Evolutionary conservation across 2,329 filamentous ascomycete species (phyloP), one percentile per base, ranked within the genome.

Genomic region (Fusarium incarnatum): DNA sequence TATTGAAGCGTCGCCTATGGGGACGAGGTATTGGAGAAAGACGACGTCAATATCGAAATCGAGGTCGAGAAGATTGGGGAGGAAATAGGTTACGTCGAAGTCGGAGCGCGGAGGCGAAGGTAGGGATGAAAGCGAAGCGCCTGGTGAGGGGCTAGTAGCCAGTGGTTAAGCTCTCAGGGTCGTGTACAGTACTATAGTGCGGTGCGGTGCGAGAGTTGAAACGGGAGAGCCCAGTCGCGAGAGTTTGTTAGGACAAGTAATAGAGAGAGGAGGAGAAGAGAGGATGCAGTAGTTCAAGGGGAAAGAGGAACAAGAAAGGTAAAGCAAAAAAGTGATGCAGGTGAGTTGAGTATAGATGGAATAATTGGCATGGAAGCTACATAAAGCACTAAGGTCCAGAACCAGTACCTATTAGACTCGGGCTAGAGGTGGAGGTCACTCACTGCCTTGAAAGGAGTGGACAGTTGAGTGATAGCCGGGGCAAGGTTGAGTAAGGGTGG

Each of bases 131-230:
- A 71, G 49, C 57, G 54, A 69, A 65, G 45, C 55, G 58, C 60
- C 66, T 57, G 53, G 56, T 71, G 61, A 64, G 71, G 72, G 72
- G 63, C 56, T 68, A 56, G 56, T 42, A 61, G 63, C 56, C 65
- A 59, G 56, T 45, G 59, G 53, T 63, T 52, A 58, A 64, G 70
- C 60, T 72, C 62, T 64, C 60, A 59, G 56, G 68, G 65, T 72
- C 60, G 68, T 71, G 60, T 50, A 30, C 13, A 69, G 60, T 50
- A 30, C 13, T 32, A 8, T 30, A 32, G 48, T n/a, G 7, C 28
- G 28, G 28, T 28, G 49, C n/a, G 49, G 49, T 53, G 49, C 57
- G 50, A 65, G 52, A 68, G 56, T 56, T 42, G 48, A 48, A 54
- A 54, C 15, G 56, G 34, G 52, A 69, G 56, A 46, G 50, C 41